Evolutionary conservation across 495 filamentous ascomycete species (phyloP), one percentile per base, ranked within the genome.

Genomic region (Aspergillus sclerotioniger): DNA sequence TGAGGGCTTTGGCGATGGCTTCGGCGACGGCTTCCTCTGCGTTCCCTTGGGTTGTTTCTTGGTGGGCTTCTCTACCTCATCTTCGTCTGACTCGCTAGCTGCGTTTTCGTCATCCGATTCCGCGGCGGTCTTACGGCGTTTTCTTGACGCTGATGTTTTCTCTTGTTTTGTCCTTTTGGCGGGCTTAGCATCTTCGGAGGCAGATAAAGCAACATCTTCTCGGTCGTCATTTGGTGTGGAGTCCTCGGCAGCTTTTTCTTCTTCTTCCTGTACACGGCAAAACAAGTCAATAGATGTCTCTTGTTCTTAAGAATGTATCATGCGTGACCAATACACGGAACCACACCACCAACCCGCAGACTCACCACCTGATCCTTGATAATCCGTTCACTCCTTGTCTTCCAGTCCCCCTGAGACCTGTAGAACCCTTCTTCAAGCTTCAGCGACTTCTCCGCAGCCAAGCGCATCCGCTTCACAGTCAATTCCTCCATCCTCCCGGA

Each of bases 401-500:
- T 95, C 94, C 93, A 97, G 16, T 79, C 68, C 3, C 62, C 69
- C 43, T 82, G 70, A 21, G 56, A 69, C 62, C 86, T 90, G 65
- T 96, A 85, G 64, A 90, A 96, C 0, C 82, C 89, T 5, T 81
- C 74, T 3, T 81, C 78, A 1, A 98, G 80, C 25, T 72, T 77
- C 7, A 92, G 70, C 44, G 86, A 67, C 61, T 84, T 71, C 64
- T 93, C 91, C 3, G 82, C 87, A 1, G 76, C 76, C 33, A 83
- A 75, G 37, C 93, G 88, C 44, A 90, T 83, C 44, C 80, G 77
- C 57, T 90, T 92, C 64, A 96, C 83, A 0, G 91, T 91, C 33
- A 96, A 75, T n/a, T 84, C 68, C 33, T 88, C 82, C 50, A 78
- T 70, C 8, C 87, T 79, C 10, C 82, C 81, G 2, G 75, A 62